Conservation (phyloP, 208 protist genomes). For the Crithidia sp. region DNA sequence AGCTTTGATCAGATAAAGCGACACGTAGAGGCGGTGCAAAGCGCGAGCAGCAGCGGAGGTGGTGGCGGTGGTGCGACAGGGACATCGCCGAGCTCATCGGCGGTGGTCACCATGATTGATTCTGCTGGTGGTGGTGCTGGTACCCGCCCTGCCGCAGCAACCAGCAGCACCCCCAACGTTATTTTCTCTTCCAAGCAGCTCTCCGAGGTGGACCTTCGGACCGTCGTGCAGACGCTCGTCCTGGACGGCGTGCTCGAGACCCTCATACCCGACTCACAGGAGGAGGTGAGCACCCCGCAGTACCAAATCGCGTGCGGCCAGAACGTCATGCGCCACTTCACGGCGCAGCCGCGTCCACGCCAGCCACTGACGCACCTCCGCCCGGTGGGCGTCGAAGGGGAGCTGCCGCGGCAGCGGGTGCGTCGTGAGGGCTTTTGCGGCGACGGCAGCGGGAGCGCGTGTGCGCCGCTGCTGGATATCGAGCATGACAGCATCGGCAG, state of each 20-base stretch:
- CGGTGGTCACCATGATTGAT: constrained; percentile 29
- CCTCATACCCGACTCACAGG: constrained; percentile 18
- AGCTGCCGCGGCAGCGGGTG: constrained; percentile 8
- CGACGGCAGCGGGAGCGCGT: not conserved
- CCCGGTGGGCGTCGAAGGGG: not conserved
- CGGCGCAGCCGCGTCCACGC: constrained; percentile 20
- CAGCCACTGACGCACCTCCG: not conserved
- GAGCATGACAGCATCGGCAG: constrained; percentile 14
- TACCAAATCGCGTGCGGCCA: constrained; percentile 59
- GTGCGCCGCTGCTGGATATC: constrained; percentile 5
- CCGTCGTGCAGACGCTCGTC: constrained; percentile 67
- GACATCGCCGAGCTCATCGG: not conserved
- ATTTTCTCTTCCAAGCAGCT: constrained; percentile 27
- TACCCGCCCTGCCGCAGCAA: not conserved
- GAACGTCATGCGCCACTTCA: constrained; percentile 82
- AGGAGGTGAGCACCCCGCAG: constrained; percentile 34
- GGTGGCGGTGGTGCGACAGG: not conserved
- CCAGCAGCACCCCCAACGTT: not conserved
- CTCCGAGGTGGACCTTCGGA: constrained; percentile 53
- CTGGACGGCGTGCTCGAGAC: constrained; percentile 81
- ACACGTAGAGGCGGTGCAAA: constrained; percentile 48
- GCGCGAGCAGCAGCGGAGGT: constrained; percentile 10
- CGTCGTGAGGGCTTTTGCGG: not conserved
- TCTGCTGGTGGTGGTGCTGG: constrained; percentile 7
- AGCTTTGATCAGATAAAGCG: constrained; percentile 61